A percentile compares a stretch with the other conserved stretches of the same genome.
phyloP scores from a whole-genome alignment of 2,329 filamentous ascomycete species.

The Metarhizium sp. region DNA sequence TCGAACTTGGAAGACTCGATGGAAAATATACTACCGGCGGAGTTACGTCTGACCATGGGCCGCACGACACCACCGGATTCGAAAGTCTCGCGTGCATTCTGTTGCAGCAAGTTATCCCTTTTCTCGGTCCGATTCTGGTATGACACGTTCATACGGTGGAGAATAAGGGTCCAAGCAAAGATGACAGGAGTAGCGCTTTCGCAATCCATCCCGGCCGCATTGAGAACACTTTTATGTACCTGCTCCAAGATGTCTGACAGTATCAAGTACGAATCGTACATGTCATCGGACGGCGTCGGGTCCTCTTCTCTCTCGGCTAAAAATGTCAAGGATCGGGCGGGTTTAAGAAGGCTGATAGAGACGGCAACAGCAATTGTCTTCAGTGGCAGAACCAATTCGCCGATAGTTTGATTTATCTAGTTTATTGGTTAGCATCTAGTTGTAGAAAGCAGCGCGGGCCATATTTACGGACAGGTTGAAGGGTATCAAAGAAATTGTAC shows the following conservation, averaged over 20 bases:
- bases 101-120: slow-evolving; percentile 47
- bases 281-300: slow-evolving; percentile 22
- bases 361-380: slow-evolving; percentile 62
- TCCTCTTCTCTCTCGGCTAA: slow-evolving; percentile 29
- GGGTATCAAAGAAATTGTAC: slow-evolving; percentile 58
- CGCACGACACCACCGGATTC: slow-evolving; percentile 35
- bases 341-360: slow-evolving; percentile 63
- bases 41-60: slow-evolving; percentile 42
- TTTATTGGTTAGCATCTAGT: background rate
- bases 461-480: slow-evolving; percentile 30
- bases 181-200: slow-evolving; percentile 61
- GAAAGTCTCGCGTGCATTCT: slow-evolving; percentile 49
- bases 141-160: slow-evolving; percentile 57
- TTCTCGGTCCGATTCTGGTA: slow-evolving; percentile 54
- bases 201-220: slow-evolving; percentile 45
- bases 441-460: background rate
- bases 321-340: slow-evolving; percentile 42
- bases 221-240: slow-evolving; percentile 62
- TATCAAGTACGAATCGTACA: slow-evolving; percentile 53
- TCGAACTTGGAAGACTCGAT: slow-evolving; percentile 53
- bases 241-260: slow-evolving; percentile 60
- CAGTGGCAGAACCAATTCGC: slow-evolving; percentile 50
- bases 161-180: slow-evolving; percentile 72
- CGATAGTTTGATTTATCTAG: slow-evolving; percentile 29
- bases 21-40: slow-evolving; percentile 52